Conservation (phyloP, 805 yeast species). For the Nakazawaea sp. region DNA sequence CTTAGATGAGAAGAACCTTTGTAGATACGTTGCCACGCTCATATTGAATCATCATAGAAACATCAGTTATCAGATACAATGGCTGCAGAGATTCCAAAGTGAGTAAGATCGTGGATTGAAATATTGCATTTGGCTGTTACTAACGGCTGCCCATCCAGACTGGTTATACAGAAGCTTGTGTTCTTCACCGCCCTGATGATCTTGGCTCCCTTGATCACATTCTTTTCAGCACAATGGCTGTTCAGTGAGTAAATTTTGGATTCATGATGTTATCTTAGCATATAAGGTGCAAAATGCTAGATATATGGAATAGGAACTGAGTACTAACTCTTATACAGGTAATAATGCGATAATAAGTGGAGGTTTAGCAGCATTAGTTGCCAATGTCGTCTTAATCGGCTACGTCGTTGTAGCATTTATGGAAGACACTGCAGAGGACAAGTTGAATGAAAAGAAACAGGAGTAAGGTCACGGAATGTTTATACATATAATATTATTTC, state of each 20-base stretch:
- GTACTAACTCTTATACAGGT: conserved; percentile 12
- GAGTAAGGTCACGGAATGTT: conserved; percentile 14
- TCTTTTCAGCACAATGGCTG: conserved; percentile 47
- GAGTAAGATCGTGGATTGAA: no score
- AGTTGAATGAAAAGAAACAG: conserved; percentile 25
- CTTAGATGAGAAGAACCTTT: no score
- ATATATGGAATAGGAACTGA: no score
- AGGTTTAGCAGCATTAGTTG: conserved; percentile 72
- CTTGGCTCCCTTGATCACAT: conserved; percentile 54
- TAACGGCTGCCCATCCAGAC: conserved; percentile 33
- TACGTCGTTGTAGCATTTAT: conserved; percentile 69
- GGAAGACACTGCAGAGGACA: conserved; percentile 35
- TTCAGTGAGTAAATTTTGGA: conserved; percentile 19
- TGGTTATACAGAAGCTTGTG: conserved; percentile 62
- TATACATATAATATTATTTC: no score
- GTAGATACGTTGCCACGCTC: no score
- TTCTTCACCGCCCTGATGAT: conserved; percentile 77
- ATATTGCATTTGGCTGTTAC: no score
- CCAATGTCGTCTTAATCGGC: conserved; percentile 67
- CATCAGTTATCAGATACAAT: no score
- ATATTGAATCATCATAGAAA: no score
- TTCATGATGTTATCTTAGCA: conserved; percentile 10
- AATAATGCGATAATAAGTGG: conserved; percentile 64
- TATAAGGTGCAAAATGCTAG: neutral
- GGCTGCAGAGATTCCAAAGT: conserved; percentile 13